phyloP scores from a whole-genome alignment of 345 rosid species.

The Triadica sebifera region DNA sequence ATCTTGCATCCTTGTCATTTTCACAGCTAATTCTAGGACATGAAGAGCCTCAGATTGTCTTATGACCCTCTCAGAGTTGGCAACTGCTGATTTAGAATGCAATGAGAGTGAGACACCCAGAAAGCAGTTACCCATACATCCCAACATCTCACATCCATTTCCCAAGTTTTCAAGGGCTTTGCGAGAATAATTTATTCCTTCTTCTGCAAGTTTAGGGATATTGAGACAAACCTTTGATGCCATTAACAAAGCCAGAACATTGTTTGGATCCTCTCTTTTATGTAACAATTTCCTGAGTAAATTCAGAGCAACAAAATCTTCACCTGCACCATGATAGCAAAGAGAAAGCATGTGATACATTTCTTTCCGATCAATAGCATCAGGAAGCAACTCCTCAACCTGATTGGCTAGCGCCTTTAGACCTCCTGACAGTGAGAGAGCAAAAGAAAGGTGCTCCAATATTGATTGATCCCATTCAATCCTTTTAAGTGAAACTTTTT shows the following conservation, averaged over 20 bases:
- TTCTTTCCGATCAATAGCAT: conserved; percentile 52
- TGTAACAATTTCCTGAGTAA: conserved; percentile 59
- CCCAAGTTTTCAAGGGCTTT: conserved; percentile 48
- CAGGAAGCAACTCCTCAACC: conserved; percentile 66
- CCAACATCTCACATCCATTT: conserved; percentile 46
- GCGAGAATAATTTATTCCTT: conserved; percentile 58
- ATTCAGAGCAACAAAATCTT: conserved; percentile 61
- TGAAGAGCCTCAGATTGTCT: conserved; percentile 61
- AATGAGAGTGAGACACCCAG: conserved; percentile 56
- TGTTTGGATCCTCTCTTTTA: conserved; percentile 47
- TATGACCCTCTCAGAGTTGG: conserved; percentile 46
- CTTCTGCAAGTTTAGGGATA: conserved; percentile 46
- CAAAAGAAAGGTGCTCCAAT: conserved; percentile 76
- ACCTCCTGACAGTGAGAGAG: conserved; percentile 63
- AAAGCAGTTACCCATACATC: conserved; percentile 42
- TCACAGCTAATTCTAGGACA: conserved; percentile 50
- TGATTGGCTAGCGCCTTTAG: conserved; percentile 53
- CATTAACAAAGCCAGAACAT: conserved; percentile 52
- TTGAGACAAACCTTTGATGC: conserved; percentile 68
- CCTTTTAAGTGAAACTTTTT: conserved; percentile 54
- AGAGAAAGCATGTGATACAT: conserved; percentile 50
- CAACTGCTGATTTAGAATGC: conserved; percentile 45
- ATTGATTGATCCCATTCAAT: conserved; percentile 75
- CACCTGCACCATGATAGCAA: conserved; percentile 66
- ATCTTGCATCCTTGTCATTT: conserved; percentile 46